phyloP scores from a whole-genome alignment of 352 stramenopile genomes.

The Globisporangium camurandrum region DNA sequence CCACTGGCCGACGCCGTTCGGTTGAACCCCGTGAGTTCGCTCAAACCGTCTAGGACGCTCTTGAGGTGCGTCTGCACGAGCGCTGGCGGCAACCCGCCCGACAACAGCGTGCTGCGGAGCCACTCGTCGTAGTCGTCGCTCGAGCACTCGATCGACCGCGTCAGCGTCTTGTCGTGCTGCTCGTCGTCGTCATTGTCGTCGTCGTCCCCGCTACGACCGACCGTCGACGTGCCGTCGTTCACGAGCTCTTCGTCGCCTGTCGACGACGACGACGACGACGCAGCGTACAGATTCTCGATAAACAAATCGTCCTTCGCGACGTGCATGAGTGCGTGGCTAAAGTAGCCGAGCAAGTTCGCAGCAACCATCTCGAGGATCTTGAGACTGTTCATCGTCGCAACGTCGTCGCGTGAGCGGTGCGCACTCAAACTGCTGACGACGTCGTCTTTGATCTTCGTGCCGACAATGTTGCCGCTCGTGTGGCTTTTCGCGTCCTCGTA shows the following conservation, averaged over 20 bases:
- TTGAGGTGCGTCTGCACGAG: conserved; percentile 62
- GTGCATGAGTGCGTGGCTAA: conserved; percentile 59
- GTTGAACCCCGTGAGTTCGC: conserved; percentile 38
- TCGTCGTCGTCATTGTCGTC: conserved; percentile 30
- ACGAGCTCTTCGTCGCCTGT: conserved; percentile 27
- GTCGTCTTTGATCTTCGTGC: conserved; percentile 46
- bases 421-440: conserved; percentile 12
- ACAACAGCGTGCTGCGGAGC: conserved; percentile 64
- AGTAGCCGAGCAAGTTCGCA: conserved; percentile 68
- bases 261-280: background rate
- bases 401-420: background rate
- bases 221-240: conserved; percentile 14
- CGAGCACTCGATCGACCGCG: conserved; percentile 41
- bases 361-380: conserved; percentile 72
- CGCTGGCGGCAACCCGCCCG: conserved; percentile 54
- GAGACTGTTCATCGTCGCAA: conserved; percentile 35
- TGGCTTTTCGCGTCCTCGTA: conserved; percentile 87
- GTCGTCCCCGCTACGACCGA: no score
- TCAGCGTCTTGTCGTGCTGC: conserved; percentile 30
- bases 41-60: conserved; percentile 34
- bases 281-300: conserved; percentile 23
- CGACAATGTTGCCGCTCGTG: conserved; percentile 76
- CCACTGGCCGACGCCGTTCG: conserved; percentile 6
- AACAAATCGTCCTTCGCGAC: conserved; percentile 54
- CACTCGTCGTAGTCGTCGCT: conserved; percentile 79